Evolutionary conservation across 257 asterid genomes (phyloP).

Genomic region (Handroanthus guayacan): DNA sequence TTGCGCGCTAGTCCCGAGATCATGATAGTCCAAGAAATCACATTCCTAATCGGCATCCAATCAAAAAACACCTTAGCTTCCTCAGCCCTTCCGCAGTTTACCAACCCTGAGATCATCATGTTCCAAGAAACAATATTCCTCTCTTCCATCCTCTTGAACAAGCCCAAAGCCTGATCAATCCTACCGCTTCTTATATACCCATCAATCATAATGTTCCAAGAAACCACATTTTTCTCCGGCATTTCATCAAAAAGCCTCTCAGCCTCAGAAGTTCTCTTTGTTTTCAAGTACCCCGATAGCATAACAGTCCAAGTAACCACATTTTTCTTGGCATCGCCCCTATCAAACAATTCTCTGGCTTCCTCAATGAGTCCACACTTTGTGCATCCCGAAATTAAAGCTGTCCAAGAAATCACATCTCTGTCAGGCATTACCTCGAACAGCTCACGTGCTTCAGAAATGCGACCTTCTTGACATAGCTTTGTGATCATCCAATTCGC

Average conservation of each 20-base stretch:
- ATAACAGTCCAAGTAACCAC: slow-evolving; percentile 69
- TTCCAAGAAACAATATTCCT: slow-evolving; percentile 70
- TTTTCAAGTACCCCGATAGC: slow-evolving; percentile 59
- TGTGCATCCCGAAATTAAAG: slow-evolving; percentile 65
- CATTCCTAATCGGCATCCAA: slow-evolving; percentile 56
- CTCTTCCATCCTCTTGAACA: slow-evolving; percentile 62
- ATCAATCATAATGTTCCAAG: slow-evolving; percentile 71
- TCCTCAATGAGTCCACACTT: slow-evolving; percentile 54
- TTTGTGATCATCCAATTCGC: slow-evolving; percentile 55
- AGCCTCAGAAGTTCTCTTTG: slow-evolving; percentile 46
- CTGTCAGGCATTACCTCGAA: slow-evolving; percentile 73
- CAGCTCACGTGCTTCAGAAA: slow-evolving; percentile 56
- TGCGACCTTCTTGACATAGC: slow-evolving; percentile 48
- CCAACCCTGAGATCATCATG: slow-evolving; percentile 60
- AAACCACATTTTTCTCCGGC: slow-evolving; percentile 59
- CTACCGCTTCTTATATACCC: slow-evolving; percentile 51
- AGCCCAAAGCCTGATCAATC: slow-evolving; percentile 50
- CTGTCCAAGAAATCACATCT: slow-evolving; percentile 76
- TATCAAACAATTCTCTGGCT: slow-evolving; percentile 59
- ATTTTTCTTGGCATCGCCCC: slow-evolving; percentile 59
- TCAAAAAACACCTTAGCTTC: slow-evolving; percentile 56
- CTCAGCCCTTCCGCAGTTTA: slow-evolving; percentile 52
- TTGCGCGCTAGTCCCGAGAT: slow-evolving; percentile 55
- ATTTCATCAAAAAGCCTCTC: slow-evolving; percentile 61
- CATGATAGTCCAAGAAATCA: slow-evolving; percentile 66